These are phyloP conservation scores for Hippophae tibetana DNA, from an alignment of 306 rosid species.

Conservation along the genomic window DNA sequence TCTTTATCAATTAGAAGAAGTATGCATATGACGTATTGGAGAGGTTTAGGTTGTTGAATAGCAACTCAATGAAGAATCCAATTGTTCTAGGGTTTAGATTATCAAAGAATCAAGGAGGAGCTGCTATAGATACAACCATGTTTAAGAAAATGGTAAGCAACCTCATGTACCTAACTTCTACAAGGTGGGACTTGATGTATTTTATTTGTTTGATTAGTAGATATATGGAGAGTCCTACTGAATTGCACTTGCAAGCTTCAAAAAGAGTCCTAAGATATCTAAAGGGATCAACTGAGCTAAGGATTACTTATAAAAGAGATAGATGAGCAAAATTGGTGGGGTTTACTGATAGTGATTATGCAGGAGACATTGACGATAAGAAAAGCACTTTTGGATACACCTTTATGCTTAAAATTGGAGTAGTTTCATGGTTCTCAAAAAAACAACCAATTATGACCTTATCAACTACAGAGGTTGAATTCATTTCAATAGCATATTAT, in stretches of 20 bases:
- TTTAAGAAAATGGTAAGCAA: background rate
- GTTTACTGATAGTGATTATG: background rate
- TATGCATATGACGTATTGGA: background rate
- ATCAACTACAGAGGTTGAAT: too few relatives aligned
- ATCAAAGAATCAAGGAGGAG: background rate
- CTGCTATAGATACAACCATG: background rate
- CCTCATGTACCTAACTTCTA: too few relatives aligned
- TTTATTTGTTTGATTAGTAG: too few relatives aligned
- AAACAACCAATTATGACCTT: too few relatives aligned
- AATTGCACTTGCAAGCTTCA: too few relatives aligned
- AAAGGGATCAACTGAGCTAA: background rate
- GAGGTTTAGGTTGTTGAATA: background rate
- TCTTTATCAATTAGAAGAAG: too few relatives aligned
- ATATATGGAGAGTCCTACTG: too few relatives aligned
- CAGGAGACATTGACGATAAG: background rate
- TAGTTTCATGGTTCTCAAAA: too few relatives aligned
- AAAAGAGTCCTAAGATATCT: too few relatives aligned
- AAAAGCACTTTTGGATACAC: background rate
- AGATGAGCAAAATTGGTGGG: too few relatives aligned
- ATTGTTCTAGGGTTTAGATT: too few relatives aligned
- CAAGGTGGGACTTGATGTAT: background rate
- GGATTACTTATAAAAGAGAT: background rate
- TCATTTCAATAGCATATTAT: too few relatives aligned
- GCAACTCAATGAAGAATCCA: background rate
- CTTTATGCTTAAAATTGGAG: background rate